These are phyloP conservation scores for Ophiostoma sp. DNA, from an alignment of 2,329 filamentous ascomycete genomes.

Conservation along the genomic window DNA sequence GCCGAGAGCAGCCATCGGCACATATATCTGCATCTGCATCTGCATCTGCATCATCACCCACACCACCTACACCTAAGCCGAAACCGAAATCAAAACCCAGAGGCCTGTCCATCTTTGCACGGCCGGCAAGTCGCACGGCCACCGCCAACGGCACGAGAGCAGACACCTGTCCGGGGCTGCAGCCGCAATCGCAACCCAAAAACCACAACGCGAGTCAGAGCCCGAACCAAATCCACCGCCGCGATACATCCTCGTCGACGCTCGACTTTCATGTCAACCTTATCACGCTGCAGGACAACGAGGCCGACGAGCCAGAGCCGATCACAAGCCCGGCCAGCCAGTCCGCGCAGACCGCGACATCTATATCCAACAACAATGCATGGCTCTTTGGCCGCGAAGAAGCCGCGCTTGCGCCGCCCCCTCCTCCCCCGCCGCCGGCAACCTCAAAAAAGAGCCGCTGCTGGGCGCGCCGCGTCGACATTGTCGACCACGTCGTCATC, in stretches of 20 bases:
- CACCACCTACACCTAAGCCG: neutral
- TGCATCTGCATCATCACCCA: neutral
- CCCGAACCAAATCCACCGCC: slow-evolving; percentile 15
- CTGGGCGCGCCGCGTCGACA: slow-evolving; percentile 60
- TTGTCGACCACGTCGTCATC: slow-evolving; percentile 53
- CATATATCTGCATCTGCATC: neutral
- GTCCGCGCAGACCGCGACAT: neutral
- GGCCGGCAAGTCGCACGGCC: neutral
- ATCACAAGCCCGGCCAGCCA: neutral
- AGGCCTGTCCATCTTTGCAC: slow-evolving; percentile 5
- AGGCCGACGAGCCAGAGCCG: slow-evolving; percentile 41
- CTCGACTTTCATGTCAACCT: slow-evolving; percentile 15
- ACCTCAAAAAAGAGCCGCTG: slow-evolving; percentile 42
- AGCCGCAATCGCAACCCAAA: neutral
- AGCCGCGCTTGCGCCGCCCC: neutral
- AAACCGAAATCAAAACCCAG: neutral
- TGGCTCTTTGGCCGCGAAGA: slow-evolving; percentile 8
- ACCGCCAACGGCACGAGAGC: neutral
- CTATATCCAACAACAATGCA: neutral
- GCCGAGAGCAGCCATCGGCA: too few species aligned
- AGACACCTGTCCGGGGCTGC: neutral
- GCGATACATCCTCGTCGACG: slow-evolving; percentile 22
- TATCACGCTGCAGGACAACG: slow-evolving; percentile 60
- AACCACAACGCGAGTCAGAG: neutral
- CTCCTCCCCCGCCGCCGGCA: neutral